Percentiles rank a stretch among this genome's conserved stretches.
These are phyloP conservation scores for Tolypocladium pustulatum DNA, from an alignment of 2,329 filamentous ascomycete genomes.

Conservation along the genomic window DNA sequence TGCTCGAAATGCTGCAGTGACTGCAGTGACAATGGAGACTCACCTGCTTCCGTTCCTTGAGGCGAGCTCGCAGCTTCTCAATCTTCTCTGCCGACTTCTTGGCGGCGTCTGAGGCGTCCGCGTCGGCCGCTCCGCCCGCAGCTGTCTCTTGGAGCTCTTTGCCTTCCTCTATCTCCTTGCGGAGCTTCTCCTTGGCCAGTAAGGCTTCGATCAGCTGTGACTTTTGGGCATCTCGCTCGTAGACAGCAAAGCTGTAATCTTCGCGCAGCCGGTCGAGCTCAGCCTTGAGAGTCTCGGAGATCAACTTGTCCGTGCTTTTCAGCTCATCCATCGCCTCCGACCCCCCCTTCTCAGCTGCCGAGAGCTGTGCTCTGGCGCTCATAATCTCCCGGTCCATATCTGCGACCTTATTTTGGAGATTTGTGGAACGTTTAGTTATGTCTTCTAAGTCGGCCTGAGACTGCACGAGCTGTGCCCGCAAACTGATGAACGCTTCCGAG, in stretches of 20 bases:
- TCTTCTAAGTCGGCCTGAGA: constrained; percentile 36
- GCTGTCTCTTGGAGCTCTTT: constrained; percentile 29
- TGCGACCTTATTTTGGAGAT: constrained; percentile 36
- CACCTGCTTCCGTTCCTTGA: constrained; percentile 50
- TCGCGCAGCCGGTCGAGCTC: constrained; percentile 46
- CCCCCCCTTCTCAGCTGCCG: constrained; percentile 42
- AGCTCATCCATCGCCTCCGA: constrained; percentile 45
- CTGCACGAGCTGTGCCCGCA: constrained; percentile 37
- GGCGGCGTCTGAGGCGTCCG: constrained; percentile 22
- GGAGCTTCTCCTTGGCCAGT: constrained; percentile 49
- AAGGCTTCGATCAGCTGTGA: constrained; percentile 49
- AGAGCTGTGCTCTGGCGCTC: constrained; percentile 40
- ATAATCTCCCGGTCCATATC: constrained; percentile 47
- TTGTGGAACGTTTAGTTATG: constrained; percentile 28
- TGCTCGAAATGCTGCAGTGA: not conserved
- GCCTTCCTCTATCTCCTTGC: constrained; percentile 40
- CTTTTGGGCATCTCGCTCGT: constrained; percentile 47
- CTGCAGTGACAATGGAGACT: constrained; percentile 19
- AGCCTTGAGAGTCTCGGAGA: constrained; percentile 45
- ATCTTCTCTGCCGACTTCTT: constrained; percentile 40
- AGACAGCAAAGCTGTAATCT: constrained; percentile 35
- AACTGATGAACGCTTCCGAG: constrained; percentile 39
- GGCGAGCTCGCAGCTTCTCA: constrained; percentile 44
- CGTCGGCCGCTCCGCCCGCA: constrained; percentile 22
- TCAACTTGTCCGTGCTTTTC: constrained; percentile 47